A percentile compares a stretch with the other conserved stretches of the same genome.
These are phyloP conservation scores for Carex cristatella DNA, from an alignment of 176 grass and related monocot genomes.

Conservation along the genomic window DNA sequence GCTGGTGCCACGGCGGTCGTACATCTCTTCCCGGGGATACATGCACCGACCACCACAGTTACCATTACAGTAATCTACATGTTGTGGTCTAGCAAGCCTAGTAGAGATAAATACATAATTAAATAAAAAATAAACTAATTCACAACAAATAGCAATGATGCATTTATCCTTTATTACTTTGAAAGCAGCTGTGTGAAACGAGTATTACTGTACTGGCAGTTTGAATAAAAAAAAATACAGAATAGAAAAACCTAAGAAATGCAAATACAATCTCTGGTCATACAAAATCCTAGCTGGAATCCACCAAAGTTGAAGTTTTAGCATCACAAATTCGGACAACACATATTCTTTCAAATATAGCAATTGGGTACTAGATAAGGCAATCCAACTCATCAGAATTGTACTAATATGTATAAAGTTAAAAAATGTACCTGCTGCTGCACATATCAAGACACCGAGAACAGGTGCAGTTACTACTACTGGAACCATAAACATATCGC, in stretches of 20 bases:
- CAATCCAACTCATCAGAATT: background rate
- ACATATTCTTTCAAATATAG: background rate
- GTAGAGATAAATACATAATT: background rate
- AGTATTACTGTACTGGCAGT: background rate
- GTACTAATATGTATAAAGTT: background rate
- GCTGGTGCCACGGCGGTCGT: background rate
- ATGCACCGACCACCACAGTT: conserved; percentile 20
- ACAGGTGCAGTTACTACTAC: conserved; percentile 15
- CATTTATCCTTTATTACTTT: background rate
- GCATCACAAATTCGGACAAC: background rate
- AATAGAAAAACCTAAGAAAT: background rate
- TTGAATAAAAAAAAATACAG: background rate
- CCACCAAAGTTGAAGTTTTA: background rate
- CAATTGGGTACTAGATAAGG: background rate
- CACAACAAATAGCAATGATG: background rate
- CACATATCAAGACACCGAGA: conserved; percentile 12
- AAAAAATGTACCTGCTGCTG: conserved; percentile 10
- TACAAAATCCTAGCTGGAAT: background rate
- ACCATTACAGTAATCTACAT: conserved; percentile 23
- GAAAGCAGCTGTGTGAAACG: background rate
- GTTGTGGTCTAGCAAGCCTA: conserved; percentile 17
- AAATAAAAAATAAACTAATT: background rate
- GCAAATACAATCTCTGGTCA: background rate
- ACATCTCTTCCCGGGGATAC: conserved; percentile 8
- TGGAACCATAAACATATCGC: conserved; percentile 5